Conservation (phyloP, 768 basidiomycete species). For the Russula foetens region DNA sequence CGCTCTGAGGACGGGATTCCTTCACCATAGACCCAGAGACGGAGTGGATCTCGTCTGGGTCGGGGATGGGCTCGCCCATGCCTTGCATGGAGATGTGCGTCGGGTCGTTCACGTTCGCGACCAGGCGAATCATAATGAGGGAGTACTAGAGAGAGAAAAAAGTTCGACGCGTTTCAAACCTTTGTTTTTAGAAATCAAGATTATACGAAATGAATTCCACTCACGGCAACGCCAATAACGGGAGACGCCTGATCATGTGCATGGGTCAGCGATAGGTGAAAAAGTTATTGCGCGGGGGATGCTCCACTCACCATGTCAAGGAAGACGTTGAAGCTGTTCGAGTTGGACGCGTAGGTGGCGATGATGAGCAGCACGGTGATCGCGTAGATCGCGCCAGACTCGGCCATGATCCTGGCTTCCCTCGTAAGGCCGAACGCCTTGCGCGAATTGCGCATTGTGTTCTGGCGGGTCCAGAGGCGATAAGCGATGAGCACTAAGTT, state of each 20-base stretch:
- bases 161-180: too few species aligned
- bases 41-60: constrained; percentile 6
- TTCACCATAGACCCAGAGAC: constrained; percentile 7
- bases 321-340: constrained; percentile 17
- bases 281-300: background rate
- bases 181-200: background rate
- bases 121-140: constrained; percentile 11
- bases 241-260: constrained; percentile 4
- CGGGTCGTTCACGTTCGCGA: background rate
- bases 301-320: constrained; percentile 10
- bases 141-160: background rate
- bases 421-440: constrained; percentile 10
- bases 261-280: background rate
- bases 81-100: constrained; percentile 17
- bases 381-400: constrained; percentile 17
- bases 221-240: constrained; percentile 15
- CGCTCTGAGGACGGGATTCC: background rate
- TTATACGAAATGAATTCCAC: background rate
- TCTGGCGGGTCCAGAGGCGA: constrained; percentile 24
- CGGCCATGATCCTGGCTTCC: constrained; percentile 11
- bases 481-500: constrained; percentile 24
- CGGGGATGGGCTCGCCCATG: constrained; percentile 1
- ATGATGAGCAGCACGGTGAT: constrained; percentile 7
- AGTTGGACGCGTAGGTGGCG: constrained; percentile 5
- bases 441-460: constrained; percentile 11